Conservation (phyloP, 129 eudicot genomes). For the Artemisia tridentata region DNA sequence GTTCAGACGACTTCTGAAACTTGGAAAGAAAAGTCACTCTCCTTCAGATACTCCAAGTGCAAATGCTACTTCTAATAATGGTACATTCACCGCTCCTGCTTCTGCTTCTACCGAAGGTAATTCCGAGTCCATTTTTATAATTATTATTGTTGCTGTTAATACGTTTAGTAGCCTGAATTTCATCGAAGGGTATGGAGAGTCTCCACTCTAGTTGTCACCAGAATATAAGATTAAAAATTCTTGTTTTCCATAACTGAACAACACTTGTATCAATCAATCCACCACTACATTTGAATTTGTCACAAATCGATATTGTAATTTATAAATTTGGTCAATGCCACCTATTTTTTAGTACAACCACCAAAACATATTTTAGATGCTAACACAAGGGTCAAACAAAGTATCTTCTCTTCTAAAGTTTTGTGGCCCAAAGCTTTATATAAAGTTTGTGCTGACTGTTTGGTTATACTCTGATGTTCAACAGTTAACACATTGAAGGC, state of each 20-base stretch:
- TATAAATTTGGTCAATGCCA: too few relatives aligned
- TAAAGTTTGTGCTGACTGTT: slow-evolving; percentile 10
- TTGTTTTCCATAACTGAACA: not conserved
- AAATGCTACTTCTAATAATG: slow-evolving; percentile 19
- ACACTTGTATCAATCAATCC: not conserved
- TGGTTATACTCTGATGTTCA: slow-evolving; percentile 3
- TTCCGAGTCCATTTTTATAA: not conserved
- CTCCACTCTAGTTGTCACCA: not conserved
- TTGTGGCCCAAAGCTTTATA: not conserved
- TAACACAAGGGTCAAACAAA: not conserved
- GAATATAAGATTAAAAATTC: not conserved
- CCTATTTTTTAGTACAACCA: too few relatives aligned
- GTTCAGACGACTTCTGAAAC: slow-evolving; percentile 65
- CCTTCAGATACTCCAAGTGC: slow-evolving; percentile 40
- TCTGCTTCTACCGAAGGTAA: slow-evolving; percentile 69
- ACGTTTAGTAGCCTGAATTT: not conserved
- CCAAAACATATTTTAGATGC: too few relatives aligned
- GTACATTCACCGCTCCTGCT: slow-evolving; percentile 27
- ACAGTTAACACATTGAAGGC: slow-evolving; percentile 74
- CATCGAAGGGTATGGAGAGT: not conserved
- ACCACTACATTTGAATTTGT: not conserved
- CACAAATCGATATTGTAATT: not conserved
- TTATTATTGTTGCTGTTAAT: not conserved
- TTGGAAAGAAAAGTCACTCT: slow-evolving; percentile 66
- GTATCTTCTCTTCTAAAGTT: not conserved